Evolutionary conservation across 441 rosid species (phyloP).

Genomic region (Erodium trifolium): DNA sequence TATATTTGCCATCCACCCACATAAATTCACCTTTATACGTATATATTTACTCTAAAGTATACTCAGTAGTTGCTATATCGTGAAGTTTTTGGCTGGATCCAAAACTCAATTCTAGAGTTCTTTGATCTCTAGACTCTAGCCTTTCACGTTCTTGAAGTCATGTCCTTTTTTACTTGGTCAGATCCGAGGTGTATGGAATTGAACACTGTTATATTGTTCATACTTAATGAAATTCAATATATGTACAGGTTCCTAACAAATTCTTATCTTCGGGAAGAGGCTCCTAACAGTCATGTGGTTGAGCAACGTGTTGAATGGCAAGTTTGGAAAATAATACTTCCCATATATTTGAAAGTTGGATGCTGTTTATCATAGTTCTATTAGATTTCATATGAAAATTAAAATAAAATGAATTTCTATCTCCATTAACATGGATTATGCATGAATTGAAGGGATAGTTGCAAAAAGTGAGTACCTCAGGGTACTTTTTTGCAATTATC

Average conservation of each 20-base stretch:
- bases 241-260: conserved; percentile 73
- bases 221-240: conserved; percentile 16
- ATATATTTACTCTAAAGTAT: no score
- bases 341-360: conserved; percentile 5
- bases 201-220: background rate
- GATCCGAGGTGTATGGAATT: background rate
- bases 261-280: conserved; percentile 86
- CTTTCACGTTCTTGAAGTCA: background rate
- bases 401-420: background rate
- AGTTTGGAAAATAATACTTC: conserved; percentile 30
- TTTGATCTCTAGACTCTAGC: background rate
- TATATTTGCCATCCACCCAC: no score
- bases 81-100: no score
- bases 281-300: conserved; percentile 89
- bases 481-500: no score
- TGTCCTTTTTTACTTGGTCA: background rate
- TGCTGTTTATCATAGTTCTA: background rate
- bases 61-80: no score
- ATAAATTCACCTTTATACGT: no score
- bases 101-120: no score
- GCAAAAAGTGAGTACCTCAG: no score
- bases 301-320: conserved; percentile 97
- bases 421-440: background rate
- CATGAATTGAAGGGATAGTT: no score
- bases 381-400: background rate